Evolutionary conservation across 2,329 filamentous ascomycete species (phyloP), one percentile per base, ranked within the genome.

Genomic region (Proliferodiscus dingleyae): DNA sequence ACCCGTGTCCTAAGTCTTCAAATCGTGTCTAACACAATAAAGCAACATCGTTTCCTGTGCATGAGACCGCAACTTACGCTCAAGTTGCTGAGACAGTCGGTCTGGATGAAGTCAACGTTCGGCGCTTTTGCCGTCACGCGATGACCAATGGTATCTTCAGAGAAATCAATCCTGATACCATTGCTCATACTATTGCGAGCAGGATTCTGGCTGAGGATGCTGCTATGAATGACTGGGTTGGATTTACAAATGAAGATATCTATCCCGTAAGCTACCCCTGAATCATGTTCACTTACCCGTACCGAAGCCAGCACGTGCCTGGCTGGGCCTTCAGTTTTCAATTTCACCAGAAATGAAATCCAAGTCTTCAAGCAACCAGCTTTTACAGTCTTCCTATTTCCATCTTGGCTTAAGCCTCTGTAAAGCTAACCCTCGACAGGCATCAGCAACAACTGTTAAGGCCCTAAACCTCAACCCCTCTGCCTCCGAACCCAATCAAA

Each of bases 101-200:
- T 0, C 59, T 78, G 18, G 71, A 75, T 52, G 63, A 70, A 22
- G 66, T 71, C 50, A 77, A 77, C 54, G 64, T 78, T 15, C 68
- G 70, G 10, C 71, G 75, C 37, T 63, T 75, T 5, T 61, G 78
- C 22, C 73, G 78, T 6, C 71, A 80, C 58, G 75, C 72, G 30
- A 80, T 81, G 69, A 80, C 76, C 10, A 75, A 72, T 52, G 65
- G 68, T 9, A 68, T 82, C 46, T 80, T 83, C 61, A 57, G 64
- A 34, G 78, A 82, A 53, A 69, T 72, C 1, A 59, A 60, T 4
- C 71, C 73, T 0, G 72, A 73, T 1, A 50, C 69, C 2, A 71
- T 82, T 48, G 71, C 71, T 7, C 80, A 83, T 58, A 80, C 75
- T 2, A 72, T 74, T 1, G 68, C 71, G 1, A 81, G 77, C 1